phyloP scores from a whole-genome alignment of 306 rosid species.

The Hylodesmum podocarpum region DNA sequence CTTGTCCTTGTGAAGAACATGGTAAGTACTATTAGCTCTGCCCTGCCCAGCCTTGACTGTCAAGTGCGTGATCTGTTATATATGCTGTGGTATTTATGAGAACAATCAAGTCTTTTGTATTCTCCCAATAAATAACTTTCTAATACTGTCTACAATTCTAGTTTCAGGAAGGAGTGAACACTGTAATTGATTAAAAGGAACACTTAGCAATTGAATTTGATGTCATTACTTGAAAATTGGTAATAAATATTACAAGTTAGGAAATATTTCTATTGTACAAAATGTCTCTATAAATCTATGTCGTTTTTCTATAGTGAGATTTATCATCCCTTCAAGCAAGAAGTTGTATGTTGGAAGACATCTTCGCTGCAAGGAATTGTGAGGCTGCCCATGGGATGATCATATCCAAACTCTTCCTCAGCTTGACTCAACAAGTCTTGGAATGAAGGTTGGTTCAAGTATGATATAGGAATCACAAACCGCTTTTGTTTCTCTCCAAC shows the following conservation, averaged over 20 bases:
- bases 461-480: constrained; percentile 43
- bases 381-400: constrained; percentile 54
- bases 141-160: not conserved
- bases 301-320: not conserved
- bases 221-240: not conserved
- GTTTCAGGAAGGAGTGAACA: not conserved
- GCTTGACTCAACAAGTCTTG: constrained; percentile 35
- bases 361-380: constrained; percentile 45
- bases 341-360: constrained; percentile 26
- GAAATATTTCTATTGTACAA: not conserved
- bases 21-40: too few relatives aligned
- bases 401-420: constrained; percentile 48
- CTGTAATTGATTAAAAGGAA: not conserved
- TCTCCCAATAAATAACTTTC: not conserved
- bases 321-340: constrained; percentile 15
- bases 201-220: not conserved
- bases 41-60: too few relatives aligned
- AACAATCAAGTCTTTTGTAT: not conserved
- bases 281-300: not conserved
- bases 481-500: constrained; percentile 48
- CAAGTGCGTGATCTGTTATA: too few relatives aligned
- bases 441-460: constrained; percentile 47
- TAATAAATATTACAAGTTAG: not conserved
- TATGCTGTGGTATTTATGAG: not conserved
- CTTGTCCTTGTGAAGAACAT: too few relatives aligned